phyloP scores from a whole-genome alignment of 306 rosid species.

The Argentina anserina region DNA sequence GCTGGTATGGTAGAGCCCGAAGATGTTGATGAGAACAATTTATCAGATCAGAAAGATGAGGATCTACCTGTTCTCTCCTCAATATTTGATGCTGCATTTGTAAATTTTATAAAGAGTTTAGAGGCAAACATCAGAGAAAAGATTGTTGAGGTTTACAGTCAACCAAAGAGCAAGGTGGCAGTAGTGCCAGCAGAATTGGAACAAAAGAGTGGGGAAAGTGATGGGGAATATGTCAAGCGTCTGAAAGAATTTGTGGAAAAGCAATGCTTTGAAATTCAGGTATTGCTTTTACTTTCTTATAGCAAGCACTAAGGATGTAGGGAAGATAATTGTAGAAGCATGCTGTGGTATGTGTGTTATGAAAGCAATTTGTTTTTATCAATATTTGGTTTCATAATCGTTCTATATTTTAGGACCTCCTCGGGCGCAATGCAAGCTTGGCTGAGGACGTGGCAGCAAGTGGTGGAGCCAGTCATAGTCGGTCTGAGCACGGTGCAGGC shows the following conservation, averaged over 20 bases:
- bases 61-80: conserved; percentile 76
- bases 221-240: conserved; percentile 73
- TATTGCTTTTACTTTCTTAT: conserved; percentile 26
- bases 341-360: neutral
- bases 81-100: conserved; percentile 64
- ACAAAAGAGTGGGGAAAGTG: conserved; percentile 73
- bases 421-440: conserved; percentile 68
- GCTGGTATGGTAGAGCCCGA: conserved; percentile 83
- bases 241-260: conserved; percentile 79
- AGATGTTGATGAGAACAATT: conserved; percentile 51
- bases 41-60: conserved; percentile 46
- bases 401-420: conserved; percentile 58
- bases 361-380: neutral
- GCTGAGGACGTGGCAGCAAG: conserved; percentile 75
- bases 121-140: conserved; percentile 74
- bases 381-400: conserved; percentile 16
- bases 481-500: conserved; percentile 56
- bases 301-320: neutral
- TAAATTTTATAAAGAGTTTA: conserved; percentile 49
- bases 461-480: conserved; percentile 41
- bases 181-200: conserved; percentile 92
- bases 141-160: conserved; percentile 75
- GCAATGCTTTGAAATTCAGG: conserved; percentile 95
- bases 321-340: neutral
- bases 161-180: conserved; percentile 77